These are phyloP conservation scores for Panicum miliaceum DNA, from an alignment of 176 grass and related monocot species.

Conservation along the genomic window DNA sequence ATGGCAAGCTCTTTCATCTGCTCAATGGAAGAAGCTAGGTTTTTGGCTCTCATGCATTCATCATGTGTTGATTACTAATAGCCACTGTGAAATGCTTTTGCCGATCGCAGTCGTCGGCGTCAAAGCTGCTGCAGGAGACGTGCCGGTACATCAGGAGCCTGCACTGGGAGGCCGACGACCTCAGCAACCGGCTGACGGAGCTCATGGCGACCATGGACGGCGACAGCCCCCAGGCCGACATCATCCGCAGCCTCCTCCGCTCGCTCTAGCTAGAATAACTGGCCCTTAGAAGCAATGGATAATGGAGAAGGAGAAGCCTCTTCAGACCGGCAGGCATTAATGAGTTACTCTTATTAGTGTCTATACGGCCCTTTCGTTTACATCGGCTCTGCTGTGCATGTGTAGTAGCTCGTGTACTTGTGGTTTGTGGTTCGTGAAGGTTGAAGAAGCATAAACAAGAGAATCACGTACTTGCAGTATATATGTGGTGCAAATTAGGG, in stretches of 20 bases:
- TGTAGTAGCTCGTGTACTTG: too few relatives aligned
- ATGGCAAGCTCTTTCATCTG: not conserved
- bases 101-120: conserved; percentile 9
- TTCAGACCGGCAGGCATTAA: not conserved
- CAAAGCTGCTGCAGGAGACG: conserved; percentile 39
- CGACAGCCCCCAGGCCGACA: conserved; percentile 38
- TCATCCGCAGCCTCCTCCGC: conserved; percentile 34
- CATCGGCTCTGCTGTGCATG: not conserved
- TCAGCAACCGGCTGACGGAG: conserved; percentile 37
- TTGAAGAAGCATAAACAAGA: not conserved
- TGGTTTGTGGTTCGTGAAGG: not conserved
- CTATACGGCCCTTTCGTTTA: too few relatives aligned
- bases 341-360: too few relatives aligned
- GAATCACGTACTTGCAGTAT: not conserved
- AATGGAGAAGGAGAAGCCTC: not conserved
- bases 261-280: conserved; percentile 9
- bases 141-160: conserved; percentile 45
- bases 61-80: not conserved
- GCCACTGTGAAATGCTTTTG: not conserved
- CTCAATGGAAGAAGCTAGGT: not conserved
- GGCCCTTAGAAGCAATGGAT: not conserved
- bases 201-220: conserved; percentile 46
- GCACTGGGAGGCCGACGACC: conserved; percentile 40
- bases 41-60: not conserved
- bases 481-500: not conserved